Evolutionary conservation across 2,329 filamentous ascomycete species (phyloP), one percentile per base, ranked within the genome.

Genomic region (Hypoxylon sp.): DNA sequence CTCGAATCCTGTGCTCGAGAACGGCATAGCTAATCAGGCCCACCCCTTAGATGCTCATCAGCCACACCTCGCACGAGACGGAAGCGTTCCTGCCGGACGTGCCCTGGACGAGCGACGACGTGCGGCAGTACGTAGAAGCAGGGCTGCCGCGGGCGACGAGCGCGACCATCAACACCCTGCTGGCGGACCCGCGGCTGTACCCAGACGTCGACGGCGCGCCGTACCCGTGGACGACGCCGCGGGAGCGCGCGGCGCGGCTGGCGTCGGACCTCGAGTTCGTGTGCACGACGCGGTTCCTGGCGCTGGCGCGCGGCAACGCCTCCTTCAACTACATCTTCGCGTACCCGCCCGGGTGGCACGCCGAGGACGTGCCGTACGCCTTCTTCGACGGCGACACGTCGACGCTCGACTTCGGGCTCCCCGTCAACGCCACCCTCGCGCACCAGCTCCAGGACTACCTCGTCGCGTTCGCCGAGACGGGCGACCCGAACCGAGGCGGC

Each of bases 251-350:
- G 0, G 69, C 72, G 9, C 71, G 78, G 1, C 67, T 80, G 9
- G 69, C 75, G 33, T 68, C 75, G 10, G 83, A 86, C 51, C 53
- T 69, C 4, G 55, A 69, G 54, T 81, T 83, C 64, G 72, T 73
- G 26, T 86, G 83, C 75, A 83, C 83, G 63, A 78, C 81, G 11
- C 74, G 78, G 65, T 83, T 77, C 64, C 73, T 86, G 3, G 75
- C 77, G 51, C 72, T 70, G 1, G 82, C 78, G 6, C 79, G 73
- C 68, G 64, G 67, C 9, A 81, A 81, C 68, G 47, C 75, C 8
- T 80, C 80, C 0, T 81, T 80, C 67, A 74, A 74, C 1, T 85
- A 86, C 71, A 69, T 79, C 20, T 86, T 85, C 65, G 73, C 77
- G 18, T 75, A 83, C 1, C 78, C 79, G 0, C 82, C 83, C 0